Evolutionary conservation across 345 rosid genomes (phyloP).

Genomic region (Acer yangbiense): DNA sequence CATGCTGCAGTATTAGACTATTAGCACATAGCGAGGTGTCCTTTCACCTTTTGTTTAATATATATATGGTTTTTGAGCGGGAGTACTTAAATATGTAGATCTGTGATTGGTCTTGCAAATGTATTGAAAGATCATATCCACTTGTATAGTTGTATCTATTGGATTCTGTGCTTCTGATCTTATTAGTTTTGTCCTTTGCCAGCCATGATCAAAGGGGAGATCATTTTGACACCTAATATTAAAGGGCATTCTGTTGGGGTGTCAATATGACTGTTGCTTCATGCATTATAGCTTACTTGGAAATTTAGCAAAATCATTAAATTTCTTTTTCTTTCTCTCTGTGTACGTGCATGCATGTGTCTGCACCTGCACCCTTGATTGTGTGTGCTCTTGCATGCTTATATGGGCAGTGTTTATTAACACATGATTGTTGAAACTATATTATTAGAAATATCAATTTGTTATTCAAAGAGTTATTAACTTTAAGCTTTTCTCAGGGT

Average conservation of each 20-base stretch:
- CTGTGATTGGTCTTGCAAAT: neutral
- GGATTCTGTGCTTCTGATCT: neutral
- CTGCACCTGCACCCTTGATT: neutral
- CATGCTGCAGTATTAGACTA: neutral
- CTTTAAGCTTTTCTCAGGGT: constrained; percentile 57
- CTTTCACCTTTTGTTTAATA: neutral
- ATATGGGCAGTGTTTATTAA: neutral
- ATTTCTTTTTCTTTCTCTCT: neutral
- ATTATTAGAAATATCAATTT: neutral
- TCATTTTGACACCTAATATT: neutral
- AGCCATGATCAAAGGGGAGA: neutral
- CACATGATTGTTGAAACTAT: neutral
- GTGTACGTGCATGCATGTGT: neutral
- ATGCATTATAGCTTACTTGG: neutral
- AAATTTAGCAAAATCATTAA: neutral
- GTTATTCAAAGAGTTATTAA: neutral
- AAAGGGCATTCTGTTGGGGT: neutral
- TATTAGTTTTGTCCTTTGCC: neutral
- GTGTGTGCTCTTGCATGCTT: neutral
- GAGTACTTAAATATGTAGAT: neutral
- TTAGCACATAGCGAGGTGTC: neutral
- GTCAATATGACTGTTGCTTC: neutral
- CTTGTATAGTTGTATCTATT: neutral
- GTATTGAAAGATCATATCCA: neutral
- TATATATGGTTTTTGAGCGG: neutral